Conservation (phyloP, 257 asterid genomes). For the Phtheirospermum japonicum region DNA sequence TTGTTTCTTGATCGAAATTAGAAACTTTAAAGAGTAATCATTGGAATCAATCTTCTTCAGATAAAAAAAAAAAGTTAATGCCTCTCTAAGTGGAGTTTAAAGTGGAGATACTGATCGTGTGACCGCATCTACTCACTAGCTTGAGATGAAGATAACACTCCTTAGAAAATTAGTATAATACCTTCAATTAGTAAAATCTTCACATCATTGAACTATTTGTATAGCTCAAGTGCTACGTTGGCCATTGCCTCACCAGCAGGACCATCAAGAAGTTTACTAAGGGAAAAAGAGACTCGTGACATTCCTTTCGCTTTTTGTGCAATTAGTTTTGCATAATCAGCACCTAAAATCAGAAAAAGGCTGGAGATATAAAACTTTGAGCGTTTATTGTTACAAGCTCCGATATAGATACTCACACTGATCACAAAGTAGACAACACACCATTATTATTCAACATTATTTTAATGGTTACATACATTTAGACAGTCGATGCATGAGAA, state of each 20-base stretch:
- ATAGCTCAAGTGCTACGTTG: constrained; percentile 62
- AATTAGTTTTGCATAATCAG: too few species aligned
- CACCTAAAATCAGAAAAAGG: too few species aligned
- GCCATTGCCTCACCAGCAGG: constrained; percentile 77
- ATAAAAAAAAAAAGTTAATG: not conserved
- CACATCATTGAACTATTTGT: constrained; percentile 43
- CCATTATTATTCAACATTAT: too few species aligned
- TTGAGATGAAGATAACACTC: constrained; percentile 25
- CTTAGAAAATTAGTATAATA: constrained; percentile 26
- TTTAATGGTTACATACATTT: too few species aligned
- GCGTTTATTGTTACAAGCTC: too few species aligned
- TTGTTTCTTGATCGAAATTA: too few species aligned
- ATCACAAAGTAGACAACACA: too few species aligned
- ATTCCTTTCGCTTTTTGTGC: constrained; percentile 87
- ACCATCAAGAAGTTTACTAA: constrained; percentile 52
- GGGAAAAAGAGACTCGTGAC: constrained; percentile 73
- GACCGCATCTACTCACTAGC: constrained; percentile 15
- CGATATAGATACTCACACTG: too few species aligned
- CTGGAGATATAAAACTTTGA: too few species aligned
- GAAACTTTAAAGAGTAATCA: too few species aligned
- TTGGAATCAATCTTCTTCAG: too few species aligned
- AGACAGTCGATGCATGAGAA: too few species aligned
- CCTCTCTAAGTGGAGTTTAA: not conserved
- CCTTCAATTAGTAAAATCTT: constrained; percentile 57
- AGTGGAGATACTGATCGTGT: constrained; percentile 20